Evolutionary conservation across 331 rosid species (phyloP), one percentile per base, ranked within the genome.

Genomic region (Acacia concinna): DNA sequence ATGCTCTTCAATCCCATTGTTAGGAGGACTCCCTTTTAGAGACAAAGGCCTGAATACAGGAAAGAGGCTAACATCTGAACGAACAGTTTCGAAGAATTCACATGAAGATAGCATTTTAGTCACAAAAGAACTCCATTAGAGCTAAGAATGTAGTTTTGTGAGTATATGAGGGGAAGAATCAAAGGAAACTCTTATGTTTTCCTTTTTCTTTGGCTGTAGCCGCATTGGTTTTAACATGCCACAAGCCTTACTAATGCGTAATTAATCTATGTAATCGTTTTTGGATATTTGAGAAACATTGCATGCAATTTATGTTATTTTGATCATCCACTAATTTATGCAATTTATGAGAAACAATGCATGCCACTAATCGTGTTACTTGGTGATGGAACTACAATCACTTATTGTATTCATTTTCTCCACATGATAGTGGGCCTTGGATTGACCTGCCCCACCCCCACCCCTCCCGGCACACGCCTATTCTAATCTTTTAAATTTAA

Each of bases 161-260:
- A 64, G 75, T 68, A 52, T 34, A 74, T 78, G 74, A 40, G 75
- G 25, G 44, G 17, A 38, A 66, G 47, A 71, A 71, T 83, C 38
- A 59, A 57, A 56, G 78, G 63, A 43, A 37, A 32, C 15, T 79
- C 27, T 47, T 49, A 14, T 34, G 23, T 43, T 68, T 62, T 70
- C 59, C 5, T 69, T 79, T 75, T 44, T 7, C 15, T 60, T 43
- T 8, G 46, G 68, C 52, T 68, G 13, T 46, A 43, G 38, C 46
- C 25, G 68, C 80, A 25, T 25, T 27, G 65, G 12, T 57, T 57
- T 57, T 52, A 54, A 67, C 51, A 27, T 65, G 37, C 6, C 32
- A 56, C 69, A 20, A 28, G 27, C 71, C 77, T 56, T 57, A 31
- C 17, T 23, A 46, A 32, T 72, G 64, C 32, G 34, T 81, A 32